These are phyloP conservation scores for Suillus lakei DNA, from an alignment of 768 basidiomycete genomes.

Conservation along the genomic window DNA sequence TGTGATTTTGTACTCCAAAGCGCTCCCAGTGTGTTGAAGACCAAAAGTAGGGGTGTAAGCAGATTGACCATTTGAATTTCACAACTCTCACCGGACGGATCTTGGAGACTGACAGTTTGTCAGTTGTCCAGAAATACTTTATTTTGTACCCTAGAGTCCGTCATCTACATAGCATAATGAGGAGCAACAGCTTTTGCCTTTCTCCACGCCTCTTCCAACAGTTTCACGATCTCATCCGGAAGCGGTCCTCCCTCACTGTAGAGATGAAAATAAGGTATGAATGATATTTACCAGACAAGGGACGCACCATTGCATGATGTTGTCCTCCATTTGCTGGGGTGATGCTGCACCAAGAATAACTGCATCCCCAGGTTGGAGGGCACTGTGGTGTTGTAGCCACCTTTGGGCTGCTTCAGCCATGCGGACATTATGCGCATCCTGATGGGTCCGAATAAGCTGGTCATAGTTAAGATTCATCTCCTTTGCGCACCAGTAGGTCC, in stretches of 20 bases:
- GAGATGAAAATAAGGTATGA: background rate
- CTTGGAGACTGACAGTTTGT: too few species aligned
- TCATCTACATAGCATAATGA: slow-evolving; percentile 15
- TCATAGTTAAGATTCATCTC: background rate
- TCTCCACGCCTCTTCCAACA: slow-evolving; percentile 18
- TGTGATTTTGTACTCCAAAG: too few species aligned
- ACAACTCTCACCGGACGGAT: too few species aligned
- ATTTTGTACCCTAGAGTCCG: background rate
- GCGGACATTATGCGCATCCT: slow-evolving; percentile 17
- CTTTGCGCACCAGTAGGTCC: slow-evolving; percentile 13
- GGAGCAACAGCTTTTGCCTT: slow-evolving; percentile 9
- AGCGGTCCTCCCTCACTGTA: slow-evolving; percentile 24
- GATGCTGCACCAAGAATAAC: slow-evolving; percentile 45
- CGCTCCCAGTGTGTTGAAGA: too few species aligned
- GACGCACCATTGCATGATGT: slow-evolving; percentile 19
- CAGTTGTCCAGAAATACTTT: background rate
- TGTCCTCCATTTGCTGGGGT: slow-evolving; percentile 39
- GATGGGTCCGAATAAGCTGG: background rate
- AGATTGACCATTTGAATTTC: too few species aligned
- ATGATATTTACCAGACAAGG: background rate
- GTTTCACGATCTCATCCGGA: slow-evolving; percentile 15
- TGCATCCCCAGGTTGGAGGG: slow-evolving; percentile 23
- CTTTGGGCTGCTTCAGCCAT: slow-evolving; percentile 17
- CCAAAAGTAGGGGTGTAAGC: too few species aligned
- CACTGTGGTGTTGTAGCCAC: slow-evolving; percentile 26